Conservation (phyloP, 768 basidiomycete species). For the Pulveroboletus sp. region DNA sequence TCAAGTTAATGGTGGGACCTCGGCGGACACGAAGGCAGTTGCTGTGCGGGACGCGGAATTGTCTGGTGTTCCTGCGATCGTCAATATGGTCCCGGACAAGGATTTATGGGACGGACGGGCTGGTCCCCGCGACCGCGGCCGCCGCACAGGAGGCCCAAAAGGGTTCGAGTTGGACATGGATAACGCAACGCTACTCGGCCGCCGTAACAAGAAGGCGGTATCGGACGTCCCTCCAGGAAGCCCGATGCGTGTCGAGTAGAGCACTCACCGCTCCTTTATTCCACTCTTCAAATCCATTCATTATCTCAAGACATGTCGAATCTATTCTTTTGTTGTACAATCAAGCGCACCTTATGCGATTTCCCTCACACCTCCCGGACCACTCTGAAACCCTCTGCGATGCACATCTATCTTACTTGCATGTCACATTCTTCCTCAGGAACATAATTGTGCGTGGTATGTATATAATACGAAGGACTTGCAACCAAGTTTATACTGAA, state of each 20-base stretch:
- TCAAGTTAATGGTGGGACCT: conserved; percentile 22
- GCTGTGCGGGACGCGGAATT: conserved; percentile 9
- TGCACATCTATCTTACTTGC: conserved; percentile 12
- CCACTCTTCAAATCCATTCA: background rate
- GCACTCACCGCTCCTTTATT: background rate
- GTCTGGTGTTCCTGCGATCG: conserved; percentile 2
- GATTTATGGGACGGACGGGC: conserved; percentile 60
- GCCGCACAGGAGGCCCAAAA: conserved; percentile 24
- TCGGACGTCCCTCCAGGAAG: conserved; percentile 29
- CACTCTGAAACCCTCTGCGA: background rate
- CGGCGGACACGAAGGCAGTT: conserved; percentile 8
- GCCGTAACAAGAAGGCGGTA: conserved; percentile 49
- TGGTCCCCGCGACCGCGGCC: conserved; percentile 62
- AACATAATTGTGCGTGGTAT: conserved; percentile 8
- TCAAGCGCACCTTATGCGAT: background rate
- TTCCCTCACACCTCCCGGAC: background rate
- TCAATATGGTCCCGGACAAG: conserved; percentile 19
- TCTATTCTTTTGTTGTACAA: background rate
- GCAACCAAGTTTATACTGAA: conserved; percentile 9
- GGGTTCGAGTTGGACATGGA: conserved; percentile 86
- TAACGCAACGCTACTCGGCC: conserved; percentile 81
- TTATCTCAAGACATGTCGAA: background rate
- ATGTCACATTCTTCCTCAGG: conserved; percentile 10
- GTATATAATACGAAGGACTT: conserved; percentile 19
- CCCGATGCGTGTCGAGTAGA: conserved; percentile 31